Base-by-base conservation (phyloP, 345 rosid genomes). In the Hypericum perforatum region DNA sequence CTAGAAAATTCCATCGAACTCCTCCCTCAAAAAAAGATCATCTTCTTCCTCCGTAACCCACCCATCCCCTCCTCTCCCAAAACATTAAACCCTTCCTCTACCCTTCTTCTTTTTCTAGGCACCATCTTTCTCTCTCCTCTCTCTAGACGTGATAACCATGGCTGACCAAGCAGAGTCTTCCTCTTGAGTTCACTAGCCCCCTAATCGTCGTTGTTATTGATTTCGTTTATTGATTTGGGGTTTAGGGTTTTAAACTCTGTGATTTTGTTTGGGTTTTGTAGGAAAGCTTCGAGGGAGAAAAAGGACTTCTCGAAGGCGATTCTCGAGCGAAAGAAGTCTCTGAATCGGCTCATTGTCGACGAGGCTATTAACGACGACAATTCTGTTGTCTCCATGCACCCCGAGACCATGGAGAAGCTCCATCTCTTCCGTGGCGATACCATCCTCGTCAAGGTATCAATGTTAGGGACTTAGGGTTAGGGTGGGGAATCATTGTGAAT, bases 111-210 rank as follows among this genome's bases (percentile, higher is more conserved):
- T n/a, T n/a, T n/a, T n/a, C n/a, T n/a, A n/a, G n/a, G n/a, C n/a
- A n/a, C n/a, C n/a, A n/a, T 4, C 32, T 22, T 22, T 22, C 4
- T 22, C 32, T 22, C 32, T 22, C 32, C 4, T 4, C 32, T 22
- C 32, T 16, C 8, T n/a, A 5, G 5, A 10, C 0, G 9, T 11
- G 32, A 0, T 37, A 45, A 47, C 36, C 39, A 79, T 76, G 85
- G 36, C 70, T 41, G 40, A 72, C 47, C 54, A 66, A 44, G 74
- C 69, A 16, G 85, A 76, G 68, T 74, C 80, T 52, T 76, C 85
- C 22, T 65, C 76, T 82, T 80, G 70, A 80, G 85, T 74, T 52
- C 16, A 57, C 52, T 42, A 16, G n/a, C n/a, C n/a, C n/a, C n/a
- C n/a, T n/a, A n/a, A n/a, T 0, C 47, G 54, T 48, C 5, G 9